Evolutionary conservation across 2,329 filamentous ascomycete genomes (phyloP).

Genomic region (Emergomyces pasteurianus): DNA sequence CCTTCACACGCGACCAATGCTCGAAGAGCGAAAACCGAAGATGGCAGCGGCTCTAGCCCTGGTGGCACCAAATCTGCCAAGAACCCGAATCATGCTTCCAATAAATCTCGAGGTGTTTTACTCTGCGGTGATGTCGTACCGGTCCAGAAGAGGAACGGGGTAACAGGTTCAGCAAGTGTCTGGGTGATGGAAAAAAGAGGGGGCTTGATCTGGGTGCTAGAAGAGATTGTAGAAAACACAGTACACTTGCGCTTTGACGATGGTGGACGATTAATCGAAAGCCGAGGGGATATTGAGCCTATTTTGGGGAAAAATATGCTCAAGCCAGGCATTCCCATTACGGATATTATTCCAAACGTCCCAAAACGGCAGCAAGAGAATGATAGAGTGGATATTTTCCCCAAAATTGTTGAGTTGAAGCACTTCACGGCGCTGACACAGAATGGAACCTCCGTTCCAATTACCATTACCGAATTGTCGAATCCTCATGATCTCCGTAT

Average conservation of each 20-base stretch:
- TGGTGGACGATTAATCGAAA: slow-evolving; percentile 57
- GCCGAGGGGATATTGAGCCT: slow-evolving; percentile 63
- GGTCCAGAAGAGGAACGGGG: slow-evolving; percentile 89
- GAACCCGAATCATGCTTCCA: slow-evolving; percentile 54
- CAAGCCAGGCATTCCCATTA: slow-evolving; percentile 59
- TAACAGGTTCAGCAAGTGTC: slow-evolving; percentile 80
- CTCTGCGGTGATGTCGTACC: slow-evolving; percentile 97
- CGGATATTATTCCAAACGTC: slow-evolving; percentile 67
- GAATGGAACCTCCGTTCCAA: slow-evolving; percentile 63
- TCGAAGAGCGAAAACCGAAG: slow-evolving; percentile 45
- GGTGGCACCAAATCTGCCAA: slow-evolving; percentile 35
- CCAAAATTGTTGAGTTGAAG: slow-evolving; percentile 56
- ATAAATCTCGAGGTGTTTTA: slow-evolving; percentile 75
- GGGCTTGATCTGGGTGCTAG: slow-evolving; percentile 91
- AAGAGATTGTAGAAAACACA: slow-evolving; percentile 93
- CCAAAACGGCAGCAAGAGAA: slow-evolving; percentile 58
- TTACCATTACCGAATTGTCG: slow-evolving; percentile 62
- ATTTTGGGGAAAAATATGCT: slow-evolving; percentile 72
- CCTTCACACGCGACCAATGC: slow-evolving; percentile 40
- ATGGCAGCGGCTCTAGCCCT: slow-evolving; percentile 39
- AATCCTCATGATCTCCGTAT: slow-evolving; percentile 63
- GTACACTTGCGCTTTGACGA: slow-evolving; percentile 66
- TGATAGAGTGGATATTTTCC: slow-evolving; percentile 62
- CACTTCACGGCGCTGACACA: slow-evolving; percentile 78
- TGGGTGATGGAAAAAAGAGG: slow-evolving; percentile 98